Evolutionary conservation across 768 basidiomycete species (phyloP), one percentile per base, ranked within the genome.

Genomic region (Postia placenta): DNA sequence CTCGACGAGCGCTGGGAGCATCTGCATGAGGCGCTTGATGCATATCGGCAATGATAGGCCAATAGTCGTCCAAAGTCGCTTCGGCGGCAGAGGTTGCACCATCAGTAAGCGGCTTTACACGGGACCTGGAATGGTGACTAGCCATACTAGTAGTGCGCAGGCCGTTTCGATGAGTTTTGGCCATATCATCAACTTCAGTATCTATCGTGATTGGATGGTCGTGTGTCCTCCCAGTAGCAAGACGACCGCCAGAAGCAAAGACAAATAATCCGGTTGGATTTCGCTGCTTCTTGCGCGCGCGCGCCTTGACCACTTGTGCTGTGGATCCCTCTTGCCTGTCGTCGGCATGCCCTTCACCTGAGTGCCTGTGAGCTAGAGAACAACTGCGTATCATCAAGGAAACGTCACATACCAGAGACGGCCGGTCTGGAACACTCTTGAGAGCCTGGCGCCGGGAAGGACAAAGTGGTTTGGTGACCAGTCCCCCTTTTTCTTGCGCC

Each of bases 171-270:
- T 27, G 15, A 23, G 19, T 15, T 39, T 39, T 14, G 38, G 19
- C 38, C 9, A 11, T 5, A 23, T 7, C 12, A 22, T 70, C 66
- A 48, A 76, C 75, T 55, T 76, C 71, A 15, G 73, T 48, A 47
- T 76, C 66, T 17, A 78, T 62, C 1, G 73, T 72, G 20, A 77
- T 55, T 20, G 67, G 61, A 44, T 45, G 49, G 40, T 50, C 40
- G 35, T 60, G 57, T n/a, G 61, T 55, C 50, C 69, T 60, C 12
- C 74, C 72, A 5, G 67, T 65, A 11, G 67, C 55, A 39, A 82
- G 62, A 23, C 63, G 70, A 12, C 65, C 67, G 14, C 64, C 63
- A 3, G 69, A 61, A n/a, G 63, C 54, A 50, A 78, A 68, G 35
- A 59, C 58, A 54, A 70, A 69, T 63, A 78, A 38, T 14, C 43